A percentile compares a stretch with the other conserved stretches of the same genome.
Evolutionary conservation across 225 moss, liverwort and hornwort species (phyloP).

Genomic region (Marchantia paleacea): DNA sequence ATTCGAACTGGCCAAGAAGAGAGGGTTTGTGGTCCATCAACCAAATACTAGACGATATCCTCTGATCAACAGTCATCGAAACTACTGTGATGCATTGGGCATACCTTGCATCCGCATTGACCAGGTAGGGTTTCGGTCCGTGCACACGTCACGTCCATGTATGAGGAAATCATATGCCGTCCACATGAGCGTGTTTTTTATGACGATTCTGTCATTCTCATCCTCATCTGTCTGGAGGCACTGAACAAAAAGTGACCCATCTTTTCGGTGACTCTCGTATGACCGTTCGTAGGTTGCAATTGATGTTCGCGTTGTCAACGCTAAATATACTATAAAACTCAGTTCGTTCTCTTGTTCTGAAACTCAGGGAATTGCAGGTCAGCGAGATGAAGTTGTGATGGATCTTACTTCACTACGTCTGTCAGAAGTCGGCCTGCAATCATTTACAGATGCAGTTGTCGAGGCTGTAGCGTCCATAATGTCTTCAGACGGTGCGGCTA

Average conservation of each 20-base stretch:
- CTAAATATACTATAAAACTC: neutral
- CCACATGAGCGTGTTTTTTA: too few species aligned
- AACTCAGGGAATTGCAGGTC: slow-evolving; percentile 29
- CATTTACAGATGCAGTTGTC: slow-evolving; percentile 13
- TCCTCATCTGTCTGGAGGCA: too few species aligned
- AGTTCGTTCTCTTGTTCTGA: neutral
- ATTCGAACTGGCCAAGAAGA: slow-evolving; percentile 72
- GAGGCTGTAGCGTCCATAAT: slow-evolving; percentile 4
- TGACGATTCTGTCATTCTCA: too few species aligned
- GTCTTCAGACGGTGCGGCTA: neutral
- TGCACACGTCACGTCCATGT: too few species aligned
- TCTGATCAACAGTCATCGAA: slow-evolving; percentile 73
- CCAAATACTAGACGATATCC: slow-evolving; percentile 67
- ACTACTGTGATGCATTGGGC: slow-evolving; percentile 73
- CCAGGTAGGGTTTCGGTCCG: slow-evolving; percentile 44
- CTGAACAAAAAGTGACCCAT: too few species aligned
- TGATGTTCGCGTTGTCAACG: too few species aligned
- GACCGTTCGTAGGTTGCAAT: too few species aligned
- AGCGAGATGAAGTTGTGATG: slow-evolving; percentile 34
- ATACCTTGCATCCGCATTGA: slow-evolving; percentile 74
- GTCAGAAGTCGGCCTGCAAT: slow-evolving; percentile 9
- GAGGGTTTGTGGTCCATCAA: slow-evolving; percentile 73
- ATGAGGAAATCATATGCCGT: too few species aligned
- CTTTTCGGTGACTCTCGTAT: too few species aligned
- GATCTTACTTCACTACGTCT: slow-evolving; percentile 38